These are phyloP conservation scores for Triticum dicoccoides DNA, from an alignment of 176 grass and related monocot species.

Conservation along the genomic window DNA sequence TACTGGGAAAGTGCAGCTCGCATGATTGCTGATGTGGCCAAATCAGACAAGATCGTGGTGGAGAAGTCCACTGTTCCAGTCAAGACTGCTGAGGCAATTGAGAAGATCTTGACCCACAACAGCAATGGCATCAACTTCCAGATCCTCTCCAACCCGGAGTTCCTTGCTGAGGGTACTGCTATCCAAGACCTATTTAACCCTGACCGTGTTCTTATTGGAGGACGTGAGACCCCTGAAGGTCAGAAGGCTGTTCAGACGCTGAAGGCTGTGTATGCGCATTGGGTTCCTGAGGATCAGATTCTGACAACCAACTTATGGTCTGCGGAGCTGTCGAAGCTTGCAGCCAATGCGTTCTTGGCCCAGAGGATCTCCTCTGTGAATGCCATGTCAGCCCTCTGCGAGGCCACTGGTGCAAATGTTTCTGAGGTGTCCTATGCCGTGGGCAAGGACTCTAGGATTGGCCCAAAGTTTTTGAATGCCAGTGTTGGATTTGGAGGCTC, in stretches of 20 bases:
- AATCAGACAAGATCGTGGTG: constrained; percentile 60
- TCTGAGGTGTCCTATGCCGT: constrained; percentile 57
- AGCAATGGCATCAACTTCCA: constrained; percentile 68
- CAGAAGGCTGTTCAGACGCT: constrained; percentile 55
- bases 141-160: constrained; percentile 78
- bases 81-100: constrained; percentile 70
- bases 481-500: constrained; percentile 76
- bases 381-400: constrained; percentile 47
- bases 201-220: constrained; percentile 64
- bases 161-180: constrained; percentile 71
- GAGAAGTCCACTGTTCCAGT: constrained; percentile 80
- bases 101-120: constrained; percentile 76
- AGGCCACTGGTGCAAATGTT: constrained; percentile 57
- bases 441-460: constrained; percentile 63
- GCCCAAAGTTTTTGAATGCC: constrained; percentile 64
- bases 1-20: constrained; percentile 83
- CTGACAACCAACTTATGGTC: constrained; percentile 70
- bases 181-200: constrained; percentile 61
- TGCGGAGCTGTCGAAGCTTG: constrained; percentile 73
- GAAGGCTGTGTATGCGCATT: constrained; percentile 56
- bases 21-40: constrained; percentile 63
- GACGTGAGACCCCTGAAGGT: constrained; percentile 54
- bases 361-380: constrained; percentile 38
- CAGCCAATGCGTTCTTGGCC: constrained; percentile 74
- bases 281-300: constrained; percentile 68